A percentile compares a stretch with the other conserved stretches of the same genome.
phyloP scores from a whole-genome alignment of 495 filamentous ascomycete genomes.

The Penicillium malachiteum region DNA sequence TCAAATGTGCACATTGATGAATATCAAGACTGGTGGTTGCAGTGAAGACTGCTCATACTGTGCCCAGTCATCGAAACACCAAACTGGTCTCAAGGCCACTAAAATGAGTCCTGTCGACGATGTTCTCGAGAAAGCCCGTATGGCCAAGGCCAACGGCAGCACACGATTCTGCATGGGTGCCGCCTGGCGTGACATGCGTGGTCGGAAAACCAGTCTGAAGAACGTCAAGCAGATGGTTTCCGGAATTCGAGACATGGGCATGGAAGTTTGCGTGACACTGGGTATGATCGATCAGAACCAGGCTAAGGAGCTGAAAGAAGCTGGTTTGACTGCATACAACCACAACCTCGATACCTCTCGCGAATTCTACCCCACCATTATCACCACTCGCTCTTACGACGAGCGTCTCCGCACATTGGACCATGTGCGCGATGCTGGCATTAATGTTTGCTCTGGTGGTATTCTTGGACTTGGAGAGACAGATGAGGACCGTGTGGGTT shows the following conservation, averaged over 20 bases:
- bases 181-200: conserved; percentile 88
- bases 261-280: conserved; percentile 85
- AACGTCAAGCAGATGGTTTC: conserved; percentile 80
- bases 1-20: conserved; percentile 89
- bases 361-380: conserved; percentile 78
- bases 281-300: conserved; percentile 82
- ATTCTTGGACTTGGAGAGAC: conserved; percentile 79
- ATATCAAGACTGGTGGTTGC: conserved; percentile 92
- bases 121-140: conserved; percentile 69
- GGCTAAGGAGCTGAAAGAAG: conserved; percentile 75
- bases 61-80: conserved; percentile 77
- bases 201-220: conserved; percentile 72
- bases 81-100: conserved; percentile 73
- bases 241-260: conserved; percentile 72
- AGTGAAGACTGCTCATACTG: conserved; percentile 88
- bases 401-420: conserved; percentile 73
- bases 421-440: conserved; percentile 75
- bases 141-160: conserved; percentile 75
- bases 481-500: conserved; percentile 69
- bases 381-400: conserved; percentile 79
- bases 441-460: conserved; percentile 82
- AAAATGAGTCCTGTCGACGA: conserved; percentile 75
- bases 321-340: conserved; percentile 84
- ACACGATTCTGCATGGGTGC: conserved; percentile 92
- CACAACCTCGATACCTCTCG: conserved; percentile 87